Evolutionary conservation across 768 basidiomycete species (phyloP).

Genomic region (Pleurotus giganteus): DNA sequence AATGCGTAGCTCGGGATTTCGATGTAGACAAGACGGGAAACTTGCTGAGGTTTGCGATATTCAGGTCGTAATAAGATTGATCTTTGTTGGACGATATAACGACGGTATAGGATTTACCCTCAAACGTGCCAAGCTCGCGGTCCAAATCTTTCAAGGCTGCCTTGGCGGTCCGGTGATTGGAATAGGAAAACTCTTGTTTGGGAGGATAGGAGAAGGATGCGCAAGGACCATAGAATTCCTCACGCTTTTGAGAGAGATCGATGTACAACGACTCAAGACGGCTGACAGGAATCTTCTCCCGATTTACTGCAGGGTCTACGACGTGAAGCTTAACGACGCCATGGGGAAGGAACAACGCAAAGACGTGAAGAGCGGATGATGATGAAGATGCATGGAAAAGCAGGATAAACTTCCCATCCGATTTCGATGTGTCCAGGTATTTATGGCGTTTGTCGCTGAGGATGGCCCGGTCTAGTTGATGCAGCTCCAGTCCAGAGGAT

Average conservation of each 20-base stretch:
- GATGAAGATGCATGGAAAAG: slow-evolving; percentile 80
- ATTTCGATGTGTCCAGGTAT: slow-evolving; percentile 73
- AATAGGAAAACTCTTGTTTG: slow-evolving; percentile 51
- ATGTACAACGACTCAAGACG: slow-evolving; percentile 74
- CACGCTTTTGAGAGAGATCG: slow-evolving; percentile 56
- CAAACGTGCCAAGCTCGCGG: slow-evolving; percentile 76
- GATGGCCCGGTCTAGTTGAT: slow-evolving; percentile 68
- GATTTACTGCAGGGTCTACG: slow-evolving; percentile 86
- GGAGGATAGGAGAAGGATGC: slow-evolving; percentile 64
- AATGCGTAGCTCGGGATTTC: slow-evolving; percentile 72
- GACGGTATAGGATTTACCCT: slow-evolving; percentile 70
- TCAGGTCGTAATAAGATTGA: slow-evolving; percentile 75
- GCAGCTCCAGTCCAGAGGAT: slow-evolving; percentile 77
- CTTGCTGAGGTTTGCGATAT: slow-evolving; percentile 66
- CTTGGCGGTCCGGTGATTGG: slow-evolving; percentile 68
- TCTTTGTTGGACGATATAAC: slow-evolving; percentile 87
- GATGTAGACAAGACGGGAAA: slow-evolving; percentile 90
- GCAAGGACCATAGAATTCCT: slow-evolving; percentile 35
- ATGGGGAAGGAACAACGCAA: slow-evolving; percentile 79
- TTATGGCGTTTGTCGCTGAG: slow-evolving; percentile 55
- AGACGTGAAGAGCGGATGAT: slow-evolving; percentile 76
- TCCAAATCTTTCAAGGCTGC: slow-evolving; percentile 86
- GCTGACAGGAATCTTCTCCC: slow-evolving; percentile 63
- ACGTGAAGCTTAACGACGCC: slow-evolving; percentile 76
- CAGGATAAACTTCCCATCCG: slow-evolving; percentile 71